Evolutionary conservation across 73 alveolate species (phyloP), one percentile per base, ranked within the genome.

Genomic region (Vitrella brassicaformis): DNA sequence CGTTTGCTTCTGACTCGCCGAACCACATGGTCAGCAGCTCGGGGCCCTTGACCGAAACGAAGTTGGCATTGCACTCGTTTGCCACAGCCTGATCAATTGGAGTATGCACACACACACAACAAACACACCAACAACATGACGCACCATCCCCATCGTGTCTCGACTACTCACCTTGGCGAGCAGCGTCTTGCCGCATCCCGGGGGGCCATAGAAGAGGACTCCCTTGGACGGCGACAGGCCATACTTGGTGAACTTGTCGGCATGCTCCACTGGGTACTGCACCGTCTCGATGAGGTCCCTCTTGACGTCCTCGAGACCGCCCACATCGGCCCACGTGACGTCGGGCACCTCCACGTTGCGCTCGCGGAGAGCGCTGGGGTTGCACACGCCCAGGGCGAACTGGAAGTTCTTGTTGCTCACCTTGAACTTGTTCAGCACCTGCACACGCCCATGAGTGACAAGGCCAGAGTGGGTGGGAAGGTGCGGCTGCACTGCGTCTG

Each of bases 281-380:
- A 94, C 92, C 93, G 91, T 90, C 89, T 94, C 98, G 82, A 90
- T 90, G 75, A 94, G 84, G 71, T 90, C 68, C 79, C 88, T 83
- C 93, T 94, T 94, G 30, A 88, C 94, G 65, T 94, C 96, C 70
- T 93, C 99, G 75, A 93, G 87, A 46, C 99, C 99, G n/a, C 99
- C 99, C 67, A 94, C 93, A 81, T 94, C 99, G 73, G 91, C 98
- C 99, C 99, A 93, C 72, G 88, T 90, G 72, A 90, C 94, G 79
- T 92, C 88, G 27, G 98, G 97, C 65, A 92, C 94, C 86, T 94
- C 98, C 29, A 92, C 98, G 30, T 82, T 81, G 56, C 88, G 82
- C 71, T 86, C 93, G 81, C 91, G 81, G 47, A 86, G 70, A 27
- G 88, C 75, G 28, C 88, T 75, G 30, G 89, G 93, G 83, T 84